A percentile compares a stretch with the other conserved stretches of the same genome.
Conservation (phyloP, 331 rosid species). For the Erythrophleum ivorense region DNA sequence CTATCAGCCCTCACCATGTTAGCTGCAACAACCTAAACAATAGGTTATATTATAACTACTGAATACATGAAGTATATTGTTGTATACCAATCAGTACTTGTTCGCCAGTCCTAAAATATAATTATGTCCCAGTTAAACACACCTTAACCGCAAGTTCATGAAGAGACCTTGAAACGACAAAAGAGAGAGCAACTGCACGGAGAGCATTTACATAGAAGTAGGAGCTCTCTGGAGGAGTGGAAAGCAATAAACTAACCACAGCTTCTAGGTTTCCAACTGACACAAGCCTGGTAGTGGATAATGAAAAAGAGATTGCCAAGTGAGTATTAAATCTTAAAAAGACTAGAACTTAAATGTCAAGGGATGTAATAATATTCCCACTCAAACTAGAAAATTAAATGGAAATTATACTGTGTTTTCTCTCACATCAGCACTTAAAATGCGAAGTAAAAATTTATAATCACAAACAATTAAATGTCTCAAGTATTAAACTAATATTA, state of each 20-base stretch:
- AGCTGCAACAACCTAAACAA: conserved; percentile 92
- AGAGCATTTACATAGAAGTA: conserved; percentile 89
- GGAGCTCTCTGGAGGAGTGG: conserved; percentile 96
- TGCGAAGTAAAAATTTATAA: neutral
- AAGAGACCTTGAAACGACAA: conserved; percentile 92
- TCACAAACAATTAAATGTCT: neutral
- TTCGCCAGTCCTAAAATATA: conserved; percentile 34
- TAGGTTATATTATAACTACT: conserved; percentile 17
- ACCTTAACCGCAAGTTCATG: conserved; percentile 99
- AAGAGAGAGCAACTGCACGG: conserved; percentile 96
- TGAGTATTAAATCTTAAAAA: conserved; percentile 16
- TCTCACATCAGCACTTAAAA: conserved; percentile 25
- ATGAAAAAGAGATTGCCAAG: conserved; percentile 35
- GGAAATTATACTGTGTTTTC: conserved; percentile 23
- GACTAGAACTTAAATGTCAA: neutral
- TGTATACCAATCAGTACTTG: conserved; percentile 28
- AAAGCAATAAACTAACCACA: conserved; percentile 90
- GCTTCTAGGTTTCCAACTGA: conserved; percentile 93
- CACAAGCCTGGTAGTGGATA: conserved; percentile 70
- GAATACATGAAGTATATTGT: conserved; percentile 25
- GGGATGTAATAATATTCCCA: conserved; percentile 41
- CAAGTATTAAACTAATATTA: neutral
- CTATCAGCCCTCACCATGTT: conserved; percentile 99
- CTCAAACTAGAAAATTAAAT: conserved; percentile 20
- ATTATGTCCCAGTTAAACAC: conserved; percentile 43